Conservation (phyloP, 1,284 basidiomycete species). For the Cutaneotrichosporon sp. region DNA sequence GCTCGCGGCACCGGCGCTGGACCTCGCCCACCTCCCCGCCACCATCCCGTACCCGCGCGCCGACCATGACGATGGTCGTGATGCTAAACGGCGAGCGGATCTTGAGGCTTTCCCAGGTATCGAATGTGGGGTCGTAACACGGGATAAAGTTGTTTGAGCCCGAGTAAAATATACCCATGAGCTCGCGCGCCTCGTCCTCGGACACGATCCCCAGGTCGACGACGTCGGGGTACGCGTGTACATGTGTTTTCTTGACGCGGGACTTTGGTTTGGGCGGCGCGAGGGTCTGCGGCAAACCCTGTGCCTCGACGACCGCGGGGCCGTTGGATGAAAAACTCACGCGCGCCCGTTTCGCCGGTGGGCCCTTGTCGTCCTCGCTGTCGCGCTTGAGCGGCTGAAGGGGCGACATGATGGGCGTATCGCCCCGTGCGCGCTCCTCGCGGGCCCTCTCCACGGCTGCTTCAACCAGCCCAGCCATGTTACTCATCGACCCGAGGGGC, state of each 20-base stretch:
- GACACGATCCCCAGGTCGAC: conserved; percentile 58
- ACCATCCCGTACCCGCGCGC: conserved; percentile 76
- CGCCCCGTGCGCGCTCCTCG: conserved; percentile 29
- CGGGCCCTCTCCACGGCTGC: conserved; percentile 46
- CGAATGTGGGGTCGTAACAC: conserved; percentile 68
- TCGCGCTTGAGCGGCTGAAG: background rate
- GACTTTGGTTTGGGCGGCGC: conserved; percentile 24
- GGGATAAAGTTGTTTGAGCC: conserved; percentile 83
- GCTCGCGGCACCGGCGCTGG: conserved; percentile 52
- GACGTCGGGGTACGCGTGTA: conserved; percentile 45
- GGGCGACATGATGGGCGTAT: background rate
- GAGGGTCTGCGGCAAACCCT: conserved; percentile 31
- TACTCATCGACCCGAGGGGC: conserved; percentile 44
- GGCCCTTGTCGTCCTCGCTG: conserved; percentile 6
- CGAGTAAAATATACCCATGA: conserved; percentile 77
- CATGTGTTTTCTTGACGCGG: conserved; percentile 32
- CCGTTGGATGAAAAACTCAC: conserved; percentile 14
- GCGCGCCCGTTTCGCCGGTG: conserved; percentile 22
- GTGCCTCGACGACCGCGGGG: conserved; percentile 30
- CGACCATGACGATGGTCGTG: conserved; percentile 82
- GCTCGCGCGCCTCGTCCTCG: conserved; percentile 71
- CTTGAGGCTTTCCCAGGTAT: conserved; percentile 64
- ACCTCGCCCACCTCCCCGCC: conserved; percentile 53
- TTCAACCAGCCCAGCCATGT: conserved; percentile 47
- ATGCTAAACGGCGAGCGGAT: conserved; percentile 45